Evolutionary conservation across 1,139 yeast genomes (phyloP), one percentile per base, ranked within the genome.

Genomic region (Geotrichum klebahnii): DNA sequence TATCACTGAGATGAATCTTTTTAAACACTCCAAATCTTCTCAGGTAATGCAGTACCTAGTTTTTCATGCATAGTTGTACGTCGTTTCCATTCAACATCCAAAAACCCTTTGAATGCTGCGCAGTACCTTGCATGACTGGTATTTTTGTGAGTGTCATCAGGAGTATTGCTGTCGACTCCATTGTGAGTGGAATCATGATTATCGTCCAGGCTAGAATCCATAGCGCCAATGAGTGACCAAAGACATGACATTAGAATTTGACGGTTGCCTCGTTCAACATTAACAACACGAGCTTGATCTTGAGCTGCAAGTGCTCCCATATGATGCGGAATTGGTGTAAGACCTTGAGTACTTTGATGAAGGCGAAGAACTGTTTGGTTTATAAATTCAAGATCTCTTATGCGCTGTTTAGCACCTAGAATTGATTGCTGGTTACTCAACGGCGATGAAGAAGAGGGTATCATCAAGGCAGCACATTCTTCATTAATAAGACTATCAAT

Each of bases 401-500:
- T 17, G 14, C 10, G 39, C 36, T 19, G 40, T 14, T 22, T 31
- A 20, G 26, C 34, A 19, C 24, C 34, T 19, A 5, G n/a, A n/a
- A n/a, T n/a, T n/a, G n/a, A n/a, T n/a, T n/a, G n/a, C n/a, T 26
- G n/a, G 35, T 32, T 22, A 14, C 29, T 22, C 22, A 14, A 6
- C 32, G n/a, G 20, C 6, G 38, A 24, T 10, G 5, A 12, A n/a
- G 6, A 9, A 16, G 22, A 39, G 12, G 10, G 35, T 10, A 14
- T 6, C 26, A 26, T 20, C 10, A 19, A 34, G 23, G 16, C 24
- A 19, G 44, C 39, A 20, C 46, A 43, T 29, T 48, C 54, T 28
- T 43, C 48, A 29, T 51, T 46, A 24, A 51, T 46, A 19, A 51
- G 31, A 24, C 48, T 43, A 20, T 51, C 53, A 28, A 51, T 37